These are phyloP conservation scores for Xerocomus amazonicus DNA, from an alignment of 1,284 basidiomycete genomes.

Conservation along the genomic window DNA sequence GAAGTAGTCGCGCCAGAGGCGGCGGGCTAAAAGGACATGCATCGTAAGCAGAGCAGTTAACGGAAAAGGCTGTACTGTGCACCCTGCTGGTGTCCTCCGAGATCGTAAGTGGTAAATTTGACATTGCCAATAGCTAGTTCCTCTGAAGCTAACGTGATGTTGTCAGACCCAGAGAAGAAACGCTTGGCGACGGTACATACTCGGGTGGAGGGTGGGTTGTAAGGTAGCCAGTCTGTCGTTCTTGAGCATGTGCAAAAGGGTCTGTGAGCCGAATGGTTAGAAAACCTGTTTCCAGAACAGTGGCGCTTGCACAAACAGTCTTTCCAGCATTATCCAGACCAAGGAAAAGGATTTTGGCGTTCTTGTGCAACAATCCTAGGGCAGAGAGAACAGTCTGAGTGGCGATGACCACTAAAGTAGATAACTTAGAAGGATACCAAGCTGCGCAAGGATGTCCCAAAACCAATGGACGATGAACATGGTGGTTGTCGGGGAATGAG, in stretches of 20 bases:
- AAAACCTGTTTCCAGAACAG: background rate
- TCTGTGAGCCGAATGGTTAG: slow-evolving; percentile 51
- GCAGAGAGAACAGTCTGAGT: slow-evolving; percentile 2
- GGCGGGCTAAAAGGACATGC: slow-evolving; percentile 65
- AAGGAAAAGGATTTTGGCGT: slow-evolving; percentile 99
- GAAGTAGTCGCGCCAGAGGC: slow-evolving; percentile 99
- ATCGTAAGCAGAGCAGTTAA: slow-evolving; percentile 3
- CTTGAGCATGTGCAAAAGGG: slow-evolving; percentile 98
- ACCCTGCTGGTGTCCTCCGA: slow-evolving; percentile 98
- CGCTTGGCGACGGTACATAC: slow-evolving; percentile 44
- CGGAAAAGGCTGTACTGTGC: slow-evolving; percentile 20
- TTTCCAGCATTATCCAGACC: slow-evolving; percentile 99
- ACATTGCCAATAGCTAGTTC: slow-evolving; percentile 98
- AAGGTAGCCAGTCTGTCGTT: slow-evolving; percentile 97
- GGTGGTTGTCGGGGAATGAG: slow-evolving; percentile 28
- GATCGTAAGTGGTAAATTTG: slow-evolving; percentile 98
- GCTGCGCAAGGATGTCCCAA: slow-evolving; percentile 88
- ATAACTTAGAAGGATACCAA: slow-evolving; percentile 57
- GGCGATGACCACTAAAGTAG: background rate
- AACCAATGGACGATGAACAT: slow-evolving; percentile 95
- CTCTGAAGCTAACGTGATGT: slow-evolving; percentile 77
- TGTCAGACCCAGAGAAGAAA: background rate
- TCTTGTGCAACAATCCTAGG: slow-evolving; percentile 94
- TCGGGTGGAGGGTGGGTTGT: slow-evolving; percentile 99
- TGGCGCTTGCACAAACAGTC: slow-evolving; percentile 64